Evolutionary conservation across 2,329 filamentous ascomycete genomes (phyloP), one percentile per base, ranked within the genome.

Genomic region (Aspergillus niger): DNA sequence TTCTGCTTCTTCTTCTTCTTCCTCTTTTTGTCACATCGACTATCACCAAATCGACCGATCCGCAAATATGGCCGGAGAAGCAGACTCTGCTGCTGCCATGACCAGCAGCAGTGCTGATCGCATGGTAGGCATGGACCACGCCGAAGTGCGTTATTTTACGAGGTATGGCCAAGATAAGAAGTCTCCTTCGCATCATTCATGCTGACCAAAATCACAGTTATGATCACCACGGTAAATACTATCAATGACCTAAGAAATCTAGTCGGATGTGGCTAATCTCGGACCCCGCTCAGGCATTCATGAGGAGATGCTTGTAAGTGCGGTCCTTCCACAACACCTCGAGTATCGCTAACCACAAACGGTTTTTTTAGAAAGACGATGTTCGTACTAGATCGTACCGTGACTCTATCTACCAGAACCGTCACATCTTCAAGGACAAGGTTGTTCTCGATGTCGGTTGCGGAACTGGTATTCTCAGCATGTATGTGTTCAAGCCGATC

Each of bases 111-210:
- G 77, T 59, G 79, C 79, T 63, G 80, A 82, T 65, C 74, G 78
- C 63, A 80, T 81, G 78, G 77, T 78, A 36, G 80, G 78, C 70
- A 89, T 97, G 85, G 90, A 91, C 76, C 93, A 97, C 82, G 95
- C 93, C 66, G 95, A 99, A 84, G 92, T 96, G 79, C 95, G 98
- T 80, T 99, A 98, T 84, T 98, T 98, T 83, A 98, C 97, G 82
- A 97, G 92, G 93, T 96, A 81, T 67, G 75, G 59, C 1, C 2
- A 26, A 52, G 55, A 24, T 26, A 20, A 43, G 8, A 43, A 17
- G 8, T 28, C 26, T n/a, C 50, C 17, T 32, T 8, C 62, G 50
- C 59, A 57, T 43, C 59, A 52, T 54, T 53, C 15, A 57, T 62
- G 54, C 66, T 71, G 60, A 70, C 67, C 47, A 47, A 43, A 38